Base-by-base conservation (phyloP, 2,329 filamentous ascomycete species). In the Capronia coronata region DNA sequence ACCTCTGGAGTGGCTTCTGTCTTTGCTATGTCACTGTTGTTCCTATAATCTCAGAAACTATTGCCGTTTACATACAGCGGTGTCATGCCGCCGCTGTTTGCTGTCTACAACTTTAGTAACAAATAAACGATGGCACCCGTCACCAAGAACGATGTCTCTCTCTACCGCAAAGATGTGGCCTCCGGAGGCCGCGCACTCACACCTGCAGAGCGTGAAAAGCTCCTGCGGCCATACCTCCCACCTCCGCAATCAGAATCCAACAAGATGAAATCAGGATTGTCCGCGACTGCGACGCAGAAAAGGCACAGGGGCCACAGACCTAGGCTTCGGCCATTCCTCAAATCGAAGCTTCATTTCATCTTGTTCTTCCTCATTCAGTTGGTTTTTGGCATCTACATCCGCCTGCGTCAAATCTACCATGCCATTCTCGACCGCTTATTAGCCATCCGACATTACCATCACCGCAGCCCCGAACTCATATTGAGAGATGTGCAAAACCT, bases 381-480 rank as follows among this genome's bases (percentile, higher is more conserved):
- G 55, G 66, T 95, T 59, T 97, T 95, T 71, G 91, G 87, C 5
- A 73, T 97, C 57, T 94, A 93, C 67, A 84, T 96, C 59, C 85
- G 89, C 55, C 70, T 87, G 51, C 83, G 90, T 50, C 83, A 88
- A 64, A 80, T 82, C 48, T 93, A 88, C 71, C 84, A 91, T 66
- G 79, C 84, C 7, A 76, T 94, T 43, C 75, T 82, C 59, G 86
- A 93, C 65, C 83, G 86, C 52, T 72, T 91, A 56, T 79, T 88
- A 46, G 86, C 87, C 8, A 78, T 97, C 54, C 75, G 94, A 47
- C 90, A 91, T 67, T 93, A 98, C 71, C 94, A 98, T 71, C 93
- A 98, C 68, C 86, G 87, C 45, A 94, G 91, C 0, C 93, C 93
- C 6, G 87, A 94, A 65, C 81, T 95, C 64, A 95, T 98, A 60